Conservation (phyloP, 345 rosid genomes). For the Pugionium cornutum region DNA sequence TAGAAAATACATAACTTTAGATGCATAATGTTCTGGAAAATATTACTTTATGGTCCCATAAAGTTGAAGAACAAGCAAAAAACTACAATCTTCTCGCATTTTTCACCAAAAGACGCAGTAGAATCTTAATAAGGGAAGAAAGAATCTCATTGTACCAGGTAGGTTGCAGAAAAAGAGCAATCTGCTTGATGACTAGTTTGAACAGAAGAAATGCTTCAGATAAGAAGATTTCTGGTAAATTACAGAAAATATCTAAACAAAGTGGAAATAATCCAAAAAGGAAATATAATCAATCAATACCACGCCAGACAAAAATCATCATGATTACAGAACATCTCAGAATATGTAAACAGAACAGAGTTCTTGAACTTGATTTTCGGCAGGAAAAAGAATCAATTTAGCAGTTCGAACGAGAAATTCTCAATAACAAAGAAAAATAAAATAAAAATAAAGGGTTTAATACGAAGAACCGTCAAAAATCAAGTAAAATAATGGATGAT, state of each 20-base stretch:
- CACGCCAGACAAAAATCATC: conserved; percentile 29
- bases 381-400: not conserved
- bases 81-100: too few species aligned
- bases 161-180: conserved; percentile 12
- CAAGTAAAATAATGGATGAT: conserved; percentile 30
- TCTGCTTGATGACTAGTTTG: conserved; percentile 13
- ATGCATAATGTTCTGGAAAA: conserved; percentile 1
- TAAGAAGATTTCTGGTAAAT: too few species aligned
- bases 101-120: not conserved
- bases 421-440: not conserved
- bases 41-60: not conserved
- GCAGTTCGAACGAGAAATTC: not conserved
- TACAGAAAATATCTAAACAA: not conserved
- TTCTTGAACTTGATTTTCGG: conserved; percentile 8
- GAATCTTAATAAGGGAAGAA: conserved; percentile 20
- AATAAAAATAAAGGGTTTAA: not conserved
- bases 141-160: conserved; percentile 11
- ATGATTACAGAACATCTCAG: conserved; percentile 10
- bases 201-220: not conserved
- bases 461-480: not conserved
- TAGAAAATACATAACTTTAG: not conserved
- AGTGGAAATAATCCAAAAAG: conserved; percentile 8
- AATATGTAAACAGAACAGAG: conserved; percentile 28
- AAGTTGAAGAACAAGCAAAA: too few species aligned
- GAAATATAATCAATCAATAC: conserved; percentile 29